A percentile compares a stretch with the other conserved stretches of the same genome.
phyloP scores from a whole-genome alignment of 495 filamentous ascomycete species.

The Aspergillus homomorphus region DNA sequence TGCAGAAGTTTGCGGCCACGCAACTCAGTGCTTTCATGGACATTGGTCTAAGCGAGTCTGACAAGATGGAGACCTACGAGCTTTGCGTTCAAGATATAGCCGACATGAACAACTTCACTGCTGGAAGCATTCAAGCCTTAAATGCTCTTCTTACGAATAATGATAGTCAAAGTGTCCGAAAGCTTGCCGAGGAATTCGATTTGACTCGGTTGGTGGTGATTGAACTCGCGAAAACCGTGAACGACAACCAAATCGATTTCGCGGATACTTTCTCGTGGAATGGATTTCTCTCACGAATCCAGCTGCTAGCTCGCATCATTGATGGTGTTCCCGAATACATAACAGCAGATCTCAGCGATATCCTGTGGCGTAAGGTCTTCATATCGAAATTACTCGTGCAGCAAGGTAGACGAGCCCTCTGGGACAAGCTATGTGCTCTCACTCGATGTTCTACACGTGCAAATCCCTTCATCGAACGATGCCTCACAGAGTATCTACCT shows the following conservation, averaged over 20 bases:
- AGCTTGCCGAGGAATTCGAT: constrained; percentile 52
- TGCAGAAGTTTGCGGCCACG: constrained; percentile 57
- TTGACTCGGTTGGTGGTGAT: constrained; percentile 49
- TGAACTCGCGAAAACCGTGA: constrained; percentile 49
- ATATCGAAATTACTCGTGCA: constrained; percentile 53
- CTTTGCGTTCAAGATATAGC: constrained; percentile 59
- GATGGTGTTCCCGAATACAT: constrained; percentile 57
- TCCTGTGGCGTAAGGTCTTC: constrained; percentile 67
- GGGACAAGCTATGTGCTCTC: constrained; percentile 60
- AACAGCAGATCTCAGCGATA: constrained; percentile 54
- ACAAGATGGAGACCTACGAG: constrained; percentile 53
- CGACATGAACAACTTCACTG: constrained; percentile 49
- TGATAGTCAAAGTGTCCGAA: constrained; percentile 46
- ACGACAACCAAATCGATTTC: constrained; percentile 35
- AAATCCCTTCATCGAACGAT: constrained; percentile 65
- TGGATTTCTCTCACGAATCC: constrained; percentile 50
- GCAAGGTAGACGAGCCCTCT: constrained; percentile 58
- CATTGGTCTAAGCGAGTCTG: constrained; percentile 46
- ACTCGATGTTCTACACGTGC: constrained; percentile 40
- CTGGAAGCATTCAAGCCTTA: constrained; percentile 72
- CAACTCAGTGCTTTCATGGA: constrained; percentile 52
- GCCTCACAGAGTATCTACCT: constrained; percentile 65
- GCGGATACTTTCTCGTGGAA: constrained; percentile 34
- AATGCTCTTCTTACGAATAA: constrained; percentile 51
- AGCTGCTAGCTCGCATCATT: constrained; percentile 57